phyloP scores from a whole-genome alignment of 768 basidiomycete species.

The Suillus spraguei region DNA sequence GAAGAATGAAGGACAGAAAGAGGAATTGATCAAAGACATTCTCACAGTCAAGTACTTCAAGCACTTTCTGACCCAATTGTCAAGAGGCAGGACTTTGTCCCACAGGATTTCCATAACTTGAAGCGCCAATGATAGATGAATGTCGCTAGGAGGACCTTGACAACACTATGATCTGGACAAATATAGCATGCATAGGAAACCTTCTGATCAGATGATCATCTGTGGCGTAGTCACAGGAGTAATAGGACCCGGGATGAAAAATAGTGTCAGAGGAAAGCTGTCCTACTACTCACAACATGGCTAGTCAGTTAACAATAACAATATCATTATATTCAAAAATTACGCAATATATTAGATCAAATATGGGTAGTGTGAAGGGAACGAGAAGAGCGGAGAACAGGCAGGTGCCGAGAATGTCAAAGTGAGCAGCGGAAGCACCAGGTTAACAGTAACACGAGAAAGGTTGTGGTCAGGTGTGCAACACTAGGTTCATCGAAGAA shows the following conservation, averaged over 20 bases:
- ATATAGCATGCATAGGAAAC: conserved; percentile 5
- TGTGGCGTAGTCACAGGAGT: neutral
- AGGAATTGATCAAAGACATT: conserved; percentile 11
- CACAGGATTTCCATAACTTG: neutral
- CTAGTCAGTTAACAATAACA: too few relatives aligned
- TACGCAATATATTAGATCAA: too few relatives aligned
- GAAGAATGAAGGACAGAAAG: conserved; percentile 28
- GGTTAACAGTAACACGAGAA: too few relatives aligned
- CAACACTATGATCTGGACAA: conserved; percentile 1
- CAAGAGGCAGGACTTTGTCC: conserved; percentile 1
- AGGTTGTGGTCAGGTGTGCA: too few relatives aligned
- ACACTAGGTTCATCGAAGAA: too few relatives aligned
- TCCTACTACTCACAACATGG: too few relatives aligned
- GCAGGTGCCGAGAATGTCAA: too few relatives aligned
- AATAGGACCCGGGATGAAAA: neutral
- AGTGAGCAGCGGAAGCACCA: too few relatives aligned
- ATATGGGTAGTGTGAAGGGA: too few relatives aligned
- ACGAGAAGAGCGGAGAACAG: too few relatives aligned
- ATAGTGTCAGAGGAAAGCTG: too few relatives aligned
- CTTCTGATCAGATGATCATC: neutral
- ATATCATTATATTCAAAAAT: too few relatives aligned
- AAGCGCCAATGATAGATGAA: conserved; percentile 5
- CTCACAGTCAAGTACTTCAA: neutral
- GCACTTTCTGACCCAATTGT: neutral
- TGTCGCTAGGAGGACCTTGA: neutral